Base-by-base conservation (phyloP, 1,284 basidiomycete species). In the Malassezia japonica region DNA sequence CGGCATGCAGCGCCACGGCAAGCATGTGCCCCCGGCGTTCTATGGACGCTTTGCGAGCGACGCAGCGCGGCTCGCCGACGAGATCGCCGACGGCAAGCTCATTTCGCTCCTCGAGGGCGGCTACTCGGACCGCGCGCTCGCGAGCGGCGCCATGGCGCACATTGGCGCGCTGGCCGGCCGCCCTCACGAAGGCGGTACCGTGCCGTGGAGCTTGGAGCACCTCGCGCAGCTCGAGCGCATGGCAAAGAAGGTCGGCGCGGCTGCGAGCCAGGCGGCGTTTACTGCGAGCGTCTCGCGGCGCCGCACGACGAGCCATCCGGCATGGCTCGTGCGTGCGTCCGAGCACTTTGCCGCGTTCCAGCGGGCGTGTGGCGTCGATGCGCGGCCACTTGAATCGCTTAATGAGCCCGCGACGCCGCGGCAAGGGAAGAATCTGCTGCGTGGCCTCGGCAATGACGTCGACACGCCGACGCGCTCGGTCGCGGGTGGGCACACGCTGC, bases 21-120 rank as follows among this genome's bases (percentile, higher is more conserved):
- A 89, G n/a, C 83, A 84, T 56, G 89, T 96, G 0, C 92, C 92
- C 0, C 79, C 82, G 0, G 81, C 82, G 0, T 95, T 95, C 75
- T 98, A 87, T 72, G 77, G 84, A 62, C 83, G 81, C 4, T 94
- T 95, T 64, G 84, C 87, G 0, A 77, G 75, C 2, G 88, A 94
- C 64, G 80, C 82, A 0, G 78, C 81, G 33, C 65, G 58, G 0
- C 81, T 96, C 48, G 83, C 86, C 1, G 79, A 86, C 36, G 63
- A 74, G 21, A 81, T 82, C 55, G 82, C 86, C 0, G 64, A 74
- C 0, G 88, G 89, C 0, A 80, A 83, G 43, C 67, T 94, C 1
- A 78, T 96, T 20, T 88, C 86, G 57, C 84, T 95, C 0, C 80
- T 98, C 1, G 92, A 98, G 74, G 91, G 91, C 1, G 92, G 91